Evolutionary conservation across 176 grass and related monocot genomes (phyloP).

Genomic region (Carex parvula): DNA sequence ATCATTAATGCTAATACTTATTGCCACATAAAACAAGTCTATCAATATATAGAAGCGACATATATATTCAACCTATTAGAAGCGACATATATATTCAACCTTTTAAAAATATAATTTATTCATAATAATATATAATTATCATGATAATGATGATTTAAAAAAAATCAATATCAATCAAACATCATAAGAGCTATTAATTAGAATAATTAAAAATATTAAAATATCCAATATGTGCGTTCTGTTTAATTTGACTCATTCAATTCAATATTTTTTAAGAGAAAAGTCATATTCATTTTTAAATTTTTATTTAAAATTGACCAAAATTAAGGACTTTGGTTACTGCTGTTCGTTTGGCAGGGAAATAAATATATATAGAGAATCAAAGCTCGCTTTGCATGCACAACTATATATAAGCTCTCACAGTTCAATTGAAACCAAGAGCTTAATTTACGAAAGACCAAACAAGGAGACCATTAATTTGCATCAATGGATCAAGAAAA

Average conservation of each 20-base stretch:
- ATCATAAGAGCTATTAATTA: background rate
- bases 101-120: background rate
- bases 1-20: background rate
- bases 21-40: background rate
- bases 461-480: background rate
- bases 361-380: background rate
- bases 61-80: too few species aligned
- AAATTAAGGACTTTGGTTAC: background rate
- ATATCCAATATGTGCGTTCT: background rate
- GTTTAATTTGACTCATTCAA: background rate
- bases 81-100: background rate
- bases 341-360: background rate
- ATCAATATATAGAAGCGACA: background rate
- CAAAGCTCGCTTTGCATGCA: background rate
- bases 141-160: background rate
- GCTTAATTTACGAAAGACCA: background rate
- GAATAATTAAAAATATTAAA: background rate
- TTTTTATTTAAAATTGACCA: background rate
- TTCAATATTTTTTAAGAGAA: background rate
- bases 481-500: conserved; percentile 2
- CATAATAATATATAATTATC: background rate
- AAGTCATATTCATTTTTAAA: background rate
- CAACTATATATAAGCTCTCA: background rate
- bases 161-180: background rate
- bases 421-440: background rate